Evolutionary conservation across 1,139 yeast genomes (phyloP).

Genomic region (Diutina rugosa): DNA sequence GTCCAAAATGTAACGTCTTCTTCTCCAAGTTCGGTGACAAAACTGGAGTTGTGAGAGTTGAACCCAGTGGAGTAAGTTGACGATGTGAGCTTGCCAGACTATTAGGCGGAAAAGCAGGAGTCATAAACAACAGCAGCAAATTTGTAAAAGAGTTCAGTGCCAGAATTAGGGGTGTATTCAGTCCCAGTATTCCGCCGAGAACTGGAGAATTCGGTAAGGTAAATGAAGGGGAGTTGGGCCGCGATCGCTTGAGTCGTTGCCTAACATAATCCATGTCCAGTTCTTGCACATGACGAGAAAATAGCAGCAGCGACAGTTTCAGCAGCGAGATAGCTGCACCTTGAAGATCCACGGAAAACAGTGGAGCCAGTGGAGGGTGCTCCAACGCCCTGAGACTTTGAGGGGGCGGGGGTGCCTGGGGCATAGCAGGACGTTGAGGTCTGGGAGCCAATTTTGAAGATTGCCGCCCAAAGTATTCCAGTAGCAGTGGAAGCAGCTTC

Average conservation of each 20-base stretch:
- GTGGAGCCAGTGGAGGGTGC: background rate
- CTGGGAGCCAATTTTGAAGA: background rate
- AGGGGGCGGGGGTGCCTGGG: background rate
- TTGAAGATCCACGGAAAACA: background rate
- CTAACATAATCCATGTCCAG: constrained; percentile 34
- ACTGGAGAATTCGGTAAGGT: constrained; percentile 9
- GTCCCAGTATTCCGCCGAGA: constrained; percentile 24
- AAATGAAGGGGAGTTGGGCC: constrained; percentile 58
- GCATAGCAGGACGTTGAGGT: background rate
- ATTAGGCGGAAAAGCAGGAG: constrained; percentile 18
- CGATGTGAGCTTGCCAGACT: background rate
- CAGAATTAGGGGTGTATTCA: constrained; percentile 30
- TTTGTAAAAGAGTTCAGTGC: constrained; percentile 35
- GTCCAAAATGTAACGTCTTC: background rate
- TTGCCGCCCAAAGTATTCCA: constrained; percentile 25
- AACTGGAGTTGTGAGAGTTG: background rate
- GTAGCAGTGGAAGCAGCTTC: constrained; percentile 51
- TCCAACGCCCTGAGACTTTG: background rate
- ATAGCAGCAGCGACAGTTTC: constrained; percentile 1
- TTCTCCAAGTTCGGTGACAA: background rate
- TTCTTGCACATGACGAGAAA: constrained; percentile 15
- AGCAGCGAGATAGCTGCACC: background rate
- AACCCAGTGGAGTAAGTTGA: background rate
- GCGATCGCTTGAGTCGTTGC: constrained; percentile 48
- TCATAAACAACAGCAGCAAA: constrained; percentile 29